Evolutionary conservation across 192 early-diverging fungal species (phyloP).

Genomic region (Spinellus fusiger): DNA sequence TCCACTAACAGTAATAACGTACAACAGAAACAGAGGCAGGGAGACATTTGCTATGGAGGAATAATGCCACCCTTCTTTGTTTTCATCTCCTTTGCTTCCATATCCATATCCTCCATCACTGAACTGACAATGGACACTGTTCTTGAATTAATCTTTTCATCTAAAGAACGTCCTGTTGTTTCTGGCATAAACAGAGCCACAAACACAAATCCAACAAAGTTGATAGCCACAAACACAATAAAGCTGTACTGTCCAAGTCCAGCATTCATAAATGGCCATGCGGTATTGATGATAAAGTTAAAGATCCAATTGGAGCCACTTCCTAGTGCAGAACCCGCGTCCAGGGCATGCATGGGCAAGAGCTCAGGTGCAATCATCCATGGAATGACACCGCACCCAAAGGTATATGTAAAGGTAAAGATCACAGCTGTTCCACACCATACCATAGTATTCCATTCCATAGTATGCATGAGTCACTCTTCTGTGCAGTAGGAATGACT

Average conservation of each 20-base stretch:
- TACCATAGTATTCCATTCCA: neutral
- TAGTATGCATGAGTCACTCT: neutral
- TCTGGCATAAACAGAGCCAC: conserved; percentile 72
- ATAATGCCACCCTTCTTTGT: no score
- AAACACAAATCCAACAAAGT: conserved; percentile 59
- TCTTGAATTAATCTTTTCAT: no score
- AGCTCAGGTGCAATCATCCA: conserved; percentile 79
- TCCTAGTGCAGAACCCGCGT: conserved; percentile 64
- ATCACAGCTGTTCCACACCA: conserved; percentile 58
- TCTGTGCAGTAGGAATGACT: neutral
- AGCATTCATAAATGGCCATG: conserved; percentile 33
- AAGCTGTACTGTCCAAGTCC: conserved; percentile 36
- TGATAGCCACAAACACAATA: conserved; percentile 66
- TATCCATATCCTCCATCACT: no score
- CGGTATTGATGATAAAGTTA: conserved; percentile 40
- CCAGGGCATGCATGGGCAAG: conserved; percentile 69
- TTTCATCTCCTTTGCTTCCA: no score
- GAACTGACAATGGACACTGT: no score
- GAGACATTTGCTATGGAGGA: no score
- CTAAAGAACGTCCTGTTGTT: conserved; percentile 52
- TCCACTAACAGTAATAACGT: no score
- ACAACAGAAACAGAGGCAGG: no score
- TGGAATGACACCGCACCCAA: conserved; percentile 79
- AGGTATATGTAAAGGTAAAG: conserved; percentile 70
- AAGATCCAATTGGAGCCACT: conserved; percentile 66